Conservation (phyloP, 2,329 filamentous ascomycete genomes). For the Hypocrella siamensis region DNA sequence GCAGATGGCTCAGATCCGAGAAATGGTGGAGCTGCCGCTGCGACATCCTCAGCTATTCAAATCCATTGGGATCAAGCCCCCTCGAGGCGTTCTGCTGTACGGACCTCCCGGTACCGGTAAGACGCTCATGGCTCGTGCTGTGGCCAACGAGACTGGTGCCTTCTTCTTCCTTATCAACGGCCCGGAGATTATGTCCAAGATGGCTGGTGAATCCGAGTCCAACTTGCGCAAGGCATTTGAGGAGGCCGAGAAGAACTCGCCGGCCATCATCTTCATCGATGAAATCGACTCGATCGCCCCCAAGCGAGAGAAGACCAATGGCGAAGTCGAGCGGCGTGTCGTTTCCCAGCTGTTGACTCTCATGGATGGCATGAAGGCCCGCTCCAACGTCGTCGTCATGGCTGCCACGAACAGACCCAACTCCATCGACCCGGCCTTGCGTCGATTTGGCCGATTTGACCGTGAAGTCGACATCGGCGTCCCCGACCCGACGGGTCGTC, state of each 20-base stretch:
- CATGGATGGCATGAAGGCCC: constrained; percentile 99
- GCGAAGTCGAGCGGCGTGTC: constrained; percentile 95
- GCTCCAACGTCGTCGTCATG: constrained; percentile 98
- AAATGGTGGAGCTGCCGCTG: constrained; percentile 92
- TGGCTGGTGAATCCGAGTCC: constrained; percentile 98
- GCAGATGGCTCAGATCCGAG: constrained; percentile 99
- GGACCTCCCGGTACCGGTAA: constrained; percentile 98
- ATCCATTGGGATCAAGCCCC: constrained; percentile 99
- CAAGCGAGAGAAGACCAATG: constrained; percentile 99
- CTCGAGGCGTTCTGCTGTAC: constrained; percentile 90
- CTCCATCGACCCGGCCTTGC: constrained; percentile 93
- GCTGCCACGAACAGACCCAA: constrained; percentile 97
- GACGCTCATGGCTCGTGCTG: constrained; percentile 95
- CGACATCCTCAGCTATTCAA: constrained; percentile 98
- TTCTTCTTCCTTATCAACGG: constrained; percentile 99
- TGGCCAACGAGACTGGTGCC: constrained; percentile 95
- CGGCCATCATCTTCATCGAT: constrained; percentile 98
- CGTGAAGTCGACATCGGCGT: constrained; percentile 98
- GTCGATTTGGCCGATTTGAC: constrained; percentile 96
- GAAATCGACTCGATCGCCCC: constrained; percentile 98
- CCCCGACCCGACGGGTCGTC: constrained; percentile 91
- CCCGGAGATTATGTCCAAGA: constrained; percentile 99
- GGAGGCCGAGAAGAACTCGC: constrained; percentile 98
- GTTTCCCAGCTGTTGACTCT: constrained; percentile 94
- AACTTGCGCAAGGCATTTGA: constrained; percentile 98